Conservation (phyloP, 768 basidiomycete genomes). For the Auriscalpium orientale region DNA sequence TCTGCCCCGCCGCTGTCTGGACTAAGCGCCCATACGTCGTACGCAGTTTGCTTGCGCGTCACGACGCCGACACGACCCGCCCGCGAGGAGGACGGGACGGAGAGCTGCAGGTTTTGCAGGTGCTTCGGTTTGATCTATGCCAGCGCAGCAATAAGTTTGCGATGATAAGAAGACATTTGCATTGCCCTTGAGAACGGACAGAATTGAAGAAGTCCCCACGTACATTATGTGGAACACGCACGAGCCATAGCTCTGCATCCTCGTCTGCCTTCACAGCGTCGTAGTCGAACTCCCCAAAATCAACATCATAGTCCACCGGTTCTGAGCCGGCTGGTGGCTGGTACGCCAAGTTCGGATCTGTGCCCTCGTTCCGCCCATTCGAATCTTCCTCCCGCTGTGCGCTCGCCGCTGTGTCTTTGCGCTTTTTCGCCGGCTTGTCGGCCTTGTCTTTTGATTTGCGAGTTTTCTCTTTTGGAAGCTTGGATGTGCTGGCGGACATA, state of each 20-base stretch:
- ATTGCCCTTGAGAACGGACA: too few species aligned
- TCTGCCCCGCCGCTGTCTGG: neutral
- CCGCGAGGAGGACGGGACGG: neutral
- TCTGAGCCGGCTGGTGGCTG: neutral
- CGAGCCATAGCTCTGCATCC: conserved; percentile 14
- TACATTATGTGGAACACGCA: conserved; percentile 7
- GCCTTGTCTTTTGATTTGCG: too few species aligned
- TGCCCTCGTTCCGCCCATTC: neutral
- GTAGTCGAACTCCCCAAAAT: conserved; percentile 15
- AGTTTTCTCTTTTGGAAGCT: neutral
- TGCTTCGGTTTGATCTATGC: conserved; percentile 7
- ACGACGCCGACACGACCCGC: conserved; percentile 7
- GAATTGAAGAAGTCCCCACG: neutral
- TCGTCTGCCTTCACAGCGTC: conserved; percentile 10
- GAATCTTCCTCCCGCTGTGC: neutral
- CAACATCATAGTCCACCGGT: neutral
- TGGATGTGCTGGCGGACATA: too few species aligned
- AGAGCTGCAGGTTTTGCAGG: neutral
- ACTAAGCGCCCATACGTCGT: conserved; percentile 8
- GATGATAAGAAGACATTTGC: too few species aligned
- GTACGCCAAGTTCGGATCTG: neutral
- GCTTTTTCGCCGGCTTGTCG: too few species aligned
- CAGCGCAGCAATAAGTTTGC: neutral
- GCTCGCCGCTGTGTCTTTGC: too few species aligned
- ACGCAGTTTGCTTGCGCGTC: conserved; percentile 1